phyloP scores from a whole-genome alignment of 148 eudicot species.

The Dysphania ambrosioides region DNA sequence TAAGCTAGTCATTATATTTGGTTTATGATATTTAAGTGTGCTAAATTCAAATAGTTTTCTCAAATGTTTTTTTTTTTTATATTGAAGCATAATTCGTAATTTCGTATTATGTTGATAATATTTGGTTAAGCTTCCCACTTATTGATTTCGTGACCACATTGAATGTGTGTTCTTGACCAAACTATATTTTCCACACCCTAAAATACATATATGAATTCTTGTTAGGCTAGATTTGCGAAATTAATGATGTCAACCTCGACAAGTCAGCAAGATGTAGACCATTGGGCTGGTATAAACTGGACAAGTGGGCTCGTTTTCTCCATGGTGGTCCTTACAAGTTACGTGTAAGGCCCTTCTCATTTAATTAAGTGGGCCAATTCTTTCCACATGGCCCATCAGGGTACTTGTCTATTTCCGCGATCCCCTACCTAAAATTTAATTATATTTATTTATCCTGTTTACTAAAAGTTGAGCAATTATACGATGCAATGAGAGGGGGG shows the following conservation, averaged over 20 bases:
- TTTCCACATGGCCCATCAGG: not conserved
- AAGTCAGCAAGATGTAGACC: constrained; percentile 11
- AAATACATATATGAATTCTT: not conserved
- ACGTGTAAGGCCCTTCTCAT: not conserved
- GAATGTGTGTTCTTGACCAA: too few relatives aligned
- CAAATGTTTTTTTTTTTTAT: too few relatives aligned
- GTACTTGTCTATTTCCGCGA: not conserved
- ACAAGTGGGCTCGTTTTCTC: not conserved
- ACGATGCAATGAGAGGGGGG: not conserved
- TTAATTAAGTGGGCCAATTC: constrained; percentile 13
- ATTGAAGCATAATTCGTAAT: not conserved
- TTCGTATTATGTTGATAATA: too few relatives aligned
- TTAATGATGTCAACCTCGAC: constrained; percentile 1
- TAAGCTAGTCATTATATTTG: too few relatives aligned
- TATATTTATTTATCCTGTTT: not conserved
- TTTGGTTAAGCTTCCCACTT: too few relatives aligned
- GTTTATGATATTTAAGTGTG: too few relatives aligned
- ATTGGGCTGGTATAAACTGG: not conserved
- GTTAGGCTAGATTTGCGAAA: not conserved
- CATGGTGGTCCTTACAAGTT: constrained; percentile 12
- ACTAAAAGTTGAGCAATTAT: not conserved
- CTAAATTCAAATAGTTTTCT: too few relatives aligned
- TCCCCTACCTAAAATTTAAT: not conserved
- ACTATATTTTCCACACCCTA: not conserved
- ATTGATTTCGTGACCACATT: too few relatives aligned